These are phyloP conservation scores for Trichocladium antarcticum DNA, from an alignment of 495 filamentous ascomycete species.

Conservation along the genomic window DNA sequence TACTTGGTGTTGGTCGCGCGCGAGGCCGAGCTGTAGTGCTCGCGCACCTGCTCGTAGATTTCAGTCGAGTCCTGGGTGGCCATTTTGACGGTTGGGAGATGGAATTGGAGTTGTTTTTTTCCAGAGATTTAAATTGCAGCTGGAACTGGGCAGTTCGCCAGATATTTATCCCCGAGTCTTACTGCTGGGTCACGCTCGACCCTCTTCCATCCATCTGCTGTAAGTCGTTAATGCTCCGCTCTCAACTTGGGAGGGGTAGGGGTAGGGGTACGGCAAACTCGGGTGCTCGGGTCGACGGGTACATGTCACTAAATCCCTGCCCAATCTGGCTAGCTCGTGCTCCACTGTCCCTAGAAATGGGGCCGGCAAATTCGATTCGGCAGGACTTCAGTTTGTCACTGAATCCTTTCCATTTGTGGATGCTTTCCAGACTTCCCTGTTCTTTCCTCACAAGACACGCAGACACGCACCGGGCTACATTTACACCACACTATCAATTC, in stretches of 20 bases:
- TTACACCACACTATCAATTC: no score
- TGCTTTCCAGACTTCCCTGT: neutral
- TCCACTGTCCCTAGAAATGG: neutral
- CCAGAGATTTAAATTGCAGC: no score
- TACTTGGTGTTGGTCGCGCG: slow-evolving; percentile 23
- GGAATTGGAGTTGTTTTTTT: neutral
- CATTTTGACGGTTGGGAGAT: neutral
- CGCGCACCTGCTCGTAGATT: slow-evolving; percentile 30
- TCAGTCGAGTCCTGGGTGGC: slow-evolving; percentile 2
- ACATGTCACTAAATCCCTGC: slow-evolving; percentile 8
- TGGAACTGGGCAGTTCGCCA: no score
- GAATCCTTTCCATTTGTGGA: neutral
- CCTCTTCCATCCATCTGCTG: no score
- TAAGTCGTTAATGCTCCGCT: no score
- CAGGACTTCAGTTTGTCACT: slow-evolving; percentile 11
- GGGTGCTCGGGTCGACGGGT: neutral
- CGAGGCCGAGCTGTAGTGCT: slow-evolving; percentile 32
- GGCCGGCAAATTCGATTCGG: neutral
- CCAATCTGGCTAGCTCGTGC: neutral
- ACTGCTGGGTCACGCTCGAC: no score
- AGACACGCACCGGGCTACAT: no score
- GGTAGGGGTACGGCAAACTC: no score
- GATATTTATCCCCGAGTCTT: no score
- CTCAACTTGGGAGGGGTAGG: no score
- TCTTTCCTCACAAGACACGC: no score